These are phyloP conservation scores for Colletotrichum lupini DNA, from an alignment of 2,329 filamentous ascomycete species.

Conservation along the genomic window DNA sequence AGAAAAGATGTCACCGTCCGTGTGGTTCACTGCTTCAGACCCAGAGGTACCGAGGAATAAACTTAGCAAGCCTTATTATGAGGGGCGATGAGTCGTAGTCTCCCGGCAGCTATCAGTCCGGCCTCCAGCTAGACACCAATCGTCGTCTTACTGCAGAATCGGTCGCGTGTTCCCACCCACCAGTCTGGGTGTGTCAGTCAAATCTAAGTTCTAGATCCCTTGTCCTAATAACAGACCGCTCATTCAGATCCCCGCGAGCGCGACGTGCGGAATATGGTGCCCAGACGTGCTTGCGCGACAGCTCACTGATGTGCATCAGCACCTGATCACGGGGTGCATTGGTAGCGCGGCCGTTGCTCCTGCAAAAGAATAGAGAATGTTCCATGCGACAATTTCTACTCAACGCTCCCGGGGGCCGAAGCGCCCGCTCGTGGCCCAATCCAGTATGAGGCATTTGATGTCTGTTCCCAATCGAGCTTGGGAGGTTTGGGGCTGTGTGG, in stretches of 20 bases:
- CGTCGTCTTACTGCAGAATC: neutral
- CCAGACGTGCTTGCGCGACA: neutral
- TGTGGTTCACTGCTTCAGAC: neutral
- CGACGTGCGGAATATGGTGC: neutral
- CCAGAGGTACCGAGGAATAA: neutral
- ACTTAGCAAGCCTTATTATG: neutral
- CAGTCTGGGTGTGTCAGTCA: neutral
- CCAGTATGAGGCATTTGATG: conserved; percentile 20
- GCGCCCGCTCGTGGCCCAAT: neutral
- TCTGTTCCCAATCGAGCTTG: neutral
- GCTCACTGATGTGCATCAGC: neutral
- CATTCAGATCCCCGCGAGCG: neutral
- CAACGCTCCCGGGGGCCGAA: neutral
- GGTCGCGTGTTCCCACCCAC: neutral
- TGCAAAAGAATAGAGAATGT: neutral
- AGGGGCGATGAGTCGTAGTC: neutral
- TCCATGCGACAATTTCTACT: neutral
- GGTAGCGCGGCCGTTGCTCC: neutral
- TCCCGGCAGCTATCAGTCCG: neutral
- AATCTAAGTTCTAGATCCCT: neutral
- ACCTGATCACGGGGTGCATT: neutral
- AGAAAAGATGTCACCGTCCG: neutral
- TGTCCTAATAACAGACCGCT: neutral
- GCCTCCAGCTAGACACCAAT: neutral
- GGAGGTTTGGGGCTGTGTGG: neutral